Evolutionary conservation across 1,284 basidiomycete genomes (phyloP), one percentile per base, ranked within the genome.

Genomic region (Pseudozyma sp.): DNA sequence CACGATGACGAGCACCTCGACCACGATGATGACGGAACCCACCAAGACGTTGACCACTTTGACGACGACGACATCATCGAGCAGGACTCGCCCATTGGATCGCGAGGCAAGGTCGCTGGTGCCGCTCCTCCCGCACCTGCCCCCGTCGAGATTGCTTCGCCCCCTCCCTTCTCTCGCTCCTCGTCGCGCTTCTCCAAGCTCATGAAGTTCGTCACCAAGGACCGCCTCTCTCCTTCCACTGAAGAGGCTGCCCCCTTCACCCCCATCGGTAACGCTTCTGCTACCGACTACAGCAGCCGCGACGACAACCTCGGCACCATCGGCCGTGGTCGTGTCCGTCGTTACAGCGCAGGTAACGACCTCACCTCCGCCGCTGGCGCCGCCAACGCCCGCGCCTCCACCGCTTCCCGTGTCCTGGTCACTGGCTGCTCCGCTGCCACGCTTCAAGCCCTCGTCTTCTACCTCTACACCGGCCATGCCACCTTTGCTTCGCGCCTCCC

Each of bases 381-480:
- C 25, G 25, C 25, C 25, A 31, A 34, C 39, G 21, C 55, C 5
- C 60, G 67, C 3, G 25, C 52, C 1, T 31, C 67, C 0, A 25
- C 58, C 5, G 62, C 69, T n/a, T 56, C 62, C 12, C 64, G 65
- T 12, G 62, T 77, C 14, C 55, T 45, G 21, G 68, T 79, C 40
- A 66, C 50, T 12, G 77, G 77, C 16, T 73, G 70, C 35, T 69
- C 77, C 21, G 59, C 77, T 25, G 70, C 74, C 36, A 71, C 77
- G 40, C 61, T 79, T n/a, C 77, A 79, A 45, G 77, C 77, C 14
- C 62, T 79, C 16, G 21, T 79, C 16, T 79, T 79, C 51, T 79
- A 79, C 57, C 65, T 79, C 21, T 79, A 79, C 71, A 79, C 77
- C n/a, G 76, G 71, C 16, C 77, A 79, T 31, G 70, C 61, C 38